Conservation (phyloP, 371 early-diverging fungal genomes). For the Basidiobolus meristosporus region DNA sequence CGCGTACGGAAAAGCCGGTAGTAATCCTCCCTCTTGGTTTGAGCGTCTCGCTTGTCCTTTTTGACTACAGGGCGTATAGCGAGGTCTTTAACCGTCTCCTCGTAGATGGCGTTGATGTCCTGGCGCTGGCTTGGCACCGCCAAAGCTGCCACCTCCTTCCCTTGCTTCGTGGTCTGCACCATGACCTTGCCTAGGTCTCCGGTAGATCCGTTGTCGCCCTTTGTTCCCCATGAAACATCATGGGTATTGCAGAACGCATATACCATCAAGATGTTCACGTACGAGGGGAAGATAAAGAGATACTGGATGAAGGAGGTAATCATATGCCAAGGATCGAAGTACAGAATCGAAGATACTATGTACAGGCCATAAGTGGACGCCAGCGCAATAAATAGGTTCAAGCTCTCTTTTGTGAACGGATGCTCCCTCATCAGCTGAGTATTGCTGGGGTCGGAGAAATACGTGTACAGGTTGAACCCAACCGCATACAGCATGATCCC, state of each 20-base stretch:
- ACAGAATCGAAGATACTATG: conserved; percentile 30
- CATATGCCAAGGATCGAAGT: conserved; percentile 46
- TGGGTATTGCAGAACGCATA: conserved; percentile 53
- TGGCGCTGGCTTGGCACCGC: conserved; percentile 14
- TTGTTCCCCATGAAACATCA: conserved; percentile 82
- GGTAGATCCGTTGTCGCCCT: conserved; percentile 71
- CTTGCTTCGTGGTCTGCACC: too few species aligned
- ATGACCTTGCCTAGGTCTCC: too few species aligned
- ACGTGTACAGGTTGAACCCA: conserved; percentile 5
- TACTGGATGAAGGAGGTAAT: conserved; percentile 38
- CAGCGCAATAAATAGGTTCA: conserved; percentile 26
- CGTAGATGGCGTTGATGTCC: conserved; percentile 36
- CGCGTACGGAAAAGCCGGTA: conserved; percentile 70
- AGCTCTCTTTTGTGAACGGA: too few species aligned
- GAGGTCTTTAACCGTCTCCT: conserved; percentile 30
- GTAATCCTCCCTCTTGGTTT: conserved; percentile 67
- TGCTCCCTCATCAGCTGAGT: too few species aligned
- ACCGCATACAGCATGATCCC: conserved; percentile 23
- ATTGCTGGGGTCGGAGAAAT: not conserved
- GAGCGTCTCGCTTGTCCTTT: conserved; percentile 37
- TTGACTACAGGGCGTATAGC: conserved; percentile 11
- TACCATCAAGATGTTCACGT: conserved; percentile 35
- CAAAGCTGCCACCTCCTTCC: conserved; percentile 10
- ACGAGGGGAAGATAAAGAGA: conserved; percentile 34
- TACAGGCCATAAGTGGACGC: conserved; percentile 46